Conservation (phyloP, 768 basidiomycete genomes). For the Leccinellum luteum region DNA sequence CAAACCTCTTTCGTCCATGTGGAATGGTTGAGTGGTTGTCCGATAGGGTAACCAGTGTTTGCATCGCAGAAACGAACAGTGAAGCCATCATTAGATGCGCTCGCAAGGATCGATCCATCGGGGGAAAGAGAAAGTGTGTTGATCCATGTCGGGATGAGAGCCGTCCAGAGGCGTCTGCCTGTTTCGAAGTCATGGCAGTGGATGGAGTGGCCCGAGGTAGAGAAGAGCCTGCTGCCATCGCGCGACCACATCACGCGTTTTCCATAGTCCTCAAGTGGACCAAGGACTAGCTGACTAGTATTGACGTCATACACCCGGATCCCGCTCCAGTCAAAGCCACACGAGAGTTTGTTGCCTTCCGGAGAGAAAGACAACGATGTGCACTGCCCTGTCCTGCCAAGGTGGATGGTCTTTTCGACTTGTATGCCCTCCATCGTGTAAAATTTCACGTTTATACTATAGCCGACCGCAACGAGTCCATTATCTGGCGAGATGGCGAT, state of each 20-base stretch:
- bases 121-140: neutral
- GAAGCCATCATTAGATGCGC: neutral
- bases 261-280: neutral
- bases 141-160: neutral
- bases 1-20: too few species aligned
- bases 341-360: neutral
- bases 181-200: neutral
- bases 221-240: neutral
- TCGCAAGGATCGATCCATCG: neutral
- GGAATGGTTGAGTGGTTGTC: neutral
- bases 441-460: neutral
- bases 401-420: neutral
- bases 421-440: neutral
- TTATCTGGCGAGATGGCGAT: neutral
- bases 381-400: neutral
- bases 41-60: neutral
- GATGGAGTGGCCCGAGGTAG: neutral
- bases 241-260: neutral
- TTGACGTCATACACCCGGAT: neutral
- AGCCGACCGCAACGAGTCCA: neutral
- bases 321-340: neutral
- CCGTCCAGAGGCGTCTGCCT: neutral
- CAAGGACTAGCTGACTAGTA: neutral
- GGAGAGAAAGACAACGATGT: neutral
- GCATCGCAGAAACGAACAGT: neutral